Conservation (phyloP, 371 early-diverging fungal genomes). For the Choanephora cucurbitarum region DNA sequence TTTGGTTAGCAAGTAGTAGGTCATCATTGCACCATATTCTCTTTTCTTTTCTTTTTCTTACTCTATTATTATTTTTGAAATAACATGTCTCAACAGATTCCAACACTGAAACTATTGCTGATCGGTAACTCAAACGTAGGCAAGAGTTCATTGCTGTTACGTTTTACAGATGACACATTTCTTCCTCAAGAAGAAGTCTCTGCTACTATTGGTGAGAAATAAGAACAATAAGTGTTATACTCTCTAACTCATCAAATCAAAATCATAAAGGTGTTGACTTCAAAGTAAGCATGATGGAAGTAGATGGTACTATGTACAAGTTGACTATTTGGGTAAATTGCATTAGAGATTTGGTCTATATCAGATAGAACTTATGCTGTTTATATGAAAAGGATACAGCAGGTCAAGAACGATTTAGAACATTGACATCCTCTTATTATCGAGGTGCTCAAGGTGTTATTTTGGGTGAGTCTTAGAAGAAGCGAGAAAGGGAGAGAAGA, state of each 20-base stretch:
- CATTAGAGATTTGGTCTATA: too few relatives aligned
- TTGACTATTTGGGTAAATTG: conserved; percentile 93
- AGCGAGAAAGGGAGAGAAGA: conserved; percentile 68
- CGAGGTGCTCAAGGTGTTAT: conserved; percentile 99
- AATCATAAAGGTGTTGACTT: conserved; percentile 99
- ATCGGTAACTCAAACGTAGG: conserved; percentile 99
- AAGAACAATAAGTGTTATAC: too few relatives aligned
- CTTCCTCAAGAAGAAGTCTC: conserved; percentile 89
- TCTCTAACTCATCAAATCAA: too few relatives aligned
- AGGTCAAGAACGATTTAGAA: conserved; percentile 99
- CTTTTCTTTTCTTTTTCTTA: conserved; percentile 5
- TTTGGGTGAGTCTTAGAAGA: conserved; percentile 79
- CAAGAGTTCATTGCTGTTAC: conserved; percentile 94
- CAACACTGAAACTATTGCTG: conserved; percentile 95
- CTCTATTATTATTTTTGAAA: conserved; percentile 1
- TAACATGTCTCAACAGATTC: conserved; percentile 23
- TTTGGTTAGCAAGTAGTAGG: too few relatives aligned
- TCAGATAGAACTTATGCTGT: too few relatives aligned
- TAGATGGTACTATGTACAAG: conserved; percentile 94
- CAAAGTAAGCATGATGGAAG: conserved; percentile 93
- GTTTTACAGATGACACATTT: conserved; percentile 98
- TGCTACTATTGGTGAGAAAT: conserved; percentile 91
- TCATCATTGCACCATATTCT: background rate
- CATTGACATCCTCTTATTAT: conserved; percentile 99
- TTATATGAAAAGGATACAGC: conserved; percentile 99